Conservation (phyloP, 805 yeast species). For the Clavispora asparagi region DNA sequence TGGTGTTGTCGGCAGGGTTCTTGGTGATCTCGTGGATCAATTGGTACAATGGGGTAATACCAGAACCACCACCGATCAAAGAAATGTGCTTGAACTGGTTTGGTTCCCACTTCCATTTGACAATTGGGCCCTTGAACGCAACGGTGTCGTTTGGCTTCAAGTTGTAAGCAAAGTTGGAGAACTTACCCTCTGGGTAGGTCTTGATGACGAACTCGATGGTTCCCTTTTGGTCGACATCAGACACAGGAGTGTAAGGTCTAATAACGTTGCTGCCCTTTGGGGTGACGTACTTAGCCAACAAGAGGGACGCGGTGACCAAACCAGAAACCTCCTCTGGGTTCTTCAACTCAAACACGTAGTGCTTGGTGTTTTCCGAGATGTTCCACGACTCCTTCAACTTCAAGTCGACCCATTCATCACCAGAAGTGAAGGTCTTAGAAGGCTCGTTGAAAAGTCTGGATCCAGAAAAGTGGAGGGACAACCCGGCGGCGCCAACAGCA, state of each 20-base stretch:
- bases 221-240: constrained; percentile 67
- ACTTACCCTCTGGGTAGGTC: constrained; percentile 79
- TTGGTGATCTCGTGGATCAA: constrained; percentile 67
- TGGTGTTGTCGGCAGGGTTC: constrained; percentile 85
- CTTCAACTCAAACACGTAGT: constrained; percentile 66
- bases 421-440: constrained; percentile 52
- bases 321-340: constrained; percentile 67
- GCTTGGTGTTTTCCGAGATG: constrained; percentile 59
- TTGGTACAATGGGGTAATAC: constrained; percentile 95
- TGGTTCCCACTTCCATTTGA: constrained; percentile 86
- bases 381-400: constrained; percentile 46
- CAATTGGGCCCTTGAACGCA: constrained; percentile 89
- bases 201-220: constrained; percentile 76
- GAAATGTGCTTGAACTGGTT: constrained; percentile 77
- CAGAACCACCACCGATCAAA: constrained; percentile 93
- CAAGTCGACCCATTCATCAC: constrained; percentile 68
- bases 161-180: constrained; percentile 65
- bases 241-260: constrained; percentile 86
- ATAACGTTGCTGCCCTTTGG: constrained; percentile 82
- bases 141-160: constrained; percentile 77
- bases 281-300: constrained; percentile 77
- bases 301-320: constrained; percentile 68
- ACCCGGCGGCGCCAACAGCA: constrained; percentile 31
- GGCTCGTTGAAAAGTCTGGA: constrained; percentile 30
- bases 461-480: constrained; percentile 25